Evolutionary conservation across 2,329 filamentous ascomycete genomes (phyloP).

Genomic region (Nothopassalora personata): DNA sequence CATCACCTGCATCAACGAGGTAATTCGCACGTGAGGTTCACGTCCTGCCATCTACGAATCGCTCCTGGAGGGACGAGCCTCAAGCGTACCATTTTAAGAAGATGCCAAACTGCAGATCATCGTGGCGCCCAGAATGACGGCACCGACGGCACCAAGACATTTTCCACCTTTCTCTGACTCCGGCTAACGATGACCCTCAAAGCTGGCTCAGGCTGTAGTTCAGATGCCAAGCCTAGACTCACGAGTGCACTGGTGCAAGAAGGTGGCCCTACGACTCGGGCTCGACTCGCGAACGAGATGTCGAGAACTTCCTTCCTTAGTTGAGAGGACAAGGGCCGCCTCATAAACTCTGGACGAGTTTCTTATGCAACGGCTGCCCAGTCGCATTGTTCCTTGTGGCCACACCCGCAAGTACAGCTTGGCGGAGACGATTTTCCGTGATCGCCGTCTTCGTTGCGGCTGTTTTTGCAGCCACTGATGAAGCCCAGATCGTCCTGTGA

Average conservation of each 20-base stretch:
- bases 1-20: not conserved
- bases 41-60: not conserved
- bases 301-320: not conserved
- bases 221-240: no score
- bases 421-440: not conserved
- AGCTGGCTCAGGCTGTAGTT: not conserved
- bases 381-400: not conserved
- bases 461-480: no score
- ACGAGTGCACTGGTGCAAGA: not conserved
- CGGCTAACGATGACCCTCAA: not conserved
- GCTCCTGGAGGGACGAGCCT: not conserved
- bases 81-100: not conserved
- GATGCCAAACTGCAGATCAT: not conserved
- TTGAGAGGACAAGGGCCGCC: not conserved
- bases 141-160: not conserved
- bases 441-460: not conserved
- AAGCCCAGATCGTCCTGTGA: not conserved
- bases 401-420: not conserved
- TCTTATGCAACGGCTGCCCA: not conserved
- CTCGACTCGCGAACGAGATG: not conserved
- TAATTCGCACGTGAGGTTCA: not conserved
- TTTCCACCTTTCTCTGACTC: not conserved
- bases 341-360: not conserved
- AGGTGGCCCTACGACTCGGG: no score
- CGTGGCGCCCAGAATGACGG: not conserved